Evolutionary conservation across 1,284 basidiomycete genomes (phyloP), one percentile per base, ranked within the genome.

Genomic region (Pseudozyma flocculosa): DNA sequence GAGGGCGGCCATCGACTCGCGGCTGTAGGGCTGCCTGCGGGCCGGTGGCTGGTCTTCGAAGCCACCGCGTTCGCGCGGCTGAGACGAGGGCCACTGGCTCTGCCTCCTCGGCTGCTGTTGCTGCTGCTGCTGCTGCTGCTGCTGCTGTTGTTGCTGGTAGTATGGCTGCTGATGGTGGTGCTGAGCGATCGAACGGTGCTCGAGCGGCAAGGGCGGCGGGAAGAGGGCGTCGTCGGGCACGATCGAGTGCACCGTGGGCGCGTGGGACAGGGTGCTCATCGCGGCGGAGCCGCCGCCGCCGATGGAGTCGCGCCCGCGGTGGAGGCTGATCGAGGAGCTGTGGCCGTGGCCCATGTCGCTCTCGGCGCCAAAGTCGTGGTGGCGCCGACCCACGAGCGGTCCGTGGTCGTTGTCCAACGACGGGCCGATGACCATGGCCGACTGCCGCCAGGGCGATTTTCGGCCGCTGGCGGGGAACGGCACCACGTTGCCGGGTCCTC

Each of bases 141-240:
- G 47, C 19, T 50, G 45, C 19, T 58, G 30, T 10, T 42, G 24
- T 8, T 32, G 42, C 21, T 38, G 45, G 49, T 41, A 10, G 43
- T 10, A 30, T 51, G 57, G 40, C 56, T 58, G 30, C 13, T 42
- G 24, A 4, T 32, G 42, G n/a, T 38, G 45, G 49, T 41, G 10
- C 42, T 10, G 29, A 48, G 57, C 36, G 53, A 47, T 26, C 47
- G 38, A 11, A 30, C 36, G 21, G 50, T 45, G 43, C 49, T 51
- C 18, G 49, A 51, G 18, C 17, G 60, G 51, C 54, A 50, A 41
- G 1, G 62, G 62, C 2, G 62, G 62, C 29, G 62, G 62, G 45
- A 65, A 65, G 17, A 65, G 48, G 18, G 62, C 62, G 17, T 61
- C 59, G 29, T 65, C 62, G 5, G 62, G 62, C 22, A 65, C 62